Evolutionary conservation across 768 basidiomycete species (phyloP), one percentile per base, ranked within the genome.

Genomic region (Lanmaoa pseudosensibilis): DNA sequence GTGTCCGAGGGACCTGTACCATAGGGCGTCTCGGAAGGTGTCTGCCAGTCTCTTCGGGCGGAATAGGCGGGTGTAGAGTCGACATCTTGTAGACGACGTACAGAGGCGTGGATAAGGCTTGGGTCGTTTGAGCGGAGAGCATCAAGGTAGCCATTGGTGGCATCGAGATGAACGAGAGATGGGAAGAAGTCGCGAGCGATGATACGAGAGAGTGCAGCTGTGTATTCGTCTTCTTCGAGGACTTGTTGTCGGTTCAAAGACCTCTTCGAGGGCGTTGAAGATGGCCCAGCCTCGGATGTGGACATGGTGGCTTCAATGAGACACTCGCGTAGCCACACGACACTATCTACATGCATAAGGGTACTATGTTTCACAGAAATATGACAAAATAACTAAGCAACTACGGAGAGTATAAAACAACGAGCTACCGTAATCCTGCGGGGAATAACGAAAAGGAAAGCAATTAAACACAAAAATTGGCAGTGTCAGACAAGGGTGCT

Each of bases 111-210:
- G 54, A 95, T 86, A n/a, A 88, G 82, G 54, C 81, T 75, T 1
- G 89, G 84, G 70, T 97, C 92, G 57, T 85, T 77, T n/a, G 85
- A 78, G 43, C 82, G 80, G 39, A 93, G 74, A 4, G 93, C 93
- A 57, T 89, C 86, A 23, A 96, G 83, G 73, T 94, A 94, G 55
- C 79, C 81, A 69, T 95, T 93, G 33, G 92, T 90, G 19, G 92
- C 90, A 63, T 95, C 91, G 27, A 96, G 81, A 63, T 92, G 91
- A 18, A 88, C 84, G 11, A 98, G 83, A 13, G 92, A 92, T 0
- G 97, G 97, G 67, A 98, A 99, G 81, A 99, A 99, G 75, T 98
- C 96, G 47, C 97, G 87, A 38, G 92, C 90, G 65, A 98, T 98
- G 65, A 98, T 98, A 46, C 86, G 82, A 12, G 92, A 92, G 21